Base-by-base conservation (phyloP, 306 rosid species). In the Rosa lucieae region DNA sequence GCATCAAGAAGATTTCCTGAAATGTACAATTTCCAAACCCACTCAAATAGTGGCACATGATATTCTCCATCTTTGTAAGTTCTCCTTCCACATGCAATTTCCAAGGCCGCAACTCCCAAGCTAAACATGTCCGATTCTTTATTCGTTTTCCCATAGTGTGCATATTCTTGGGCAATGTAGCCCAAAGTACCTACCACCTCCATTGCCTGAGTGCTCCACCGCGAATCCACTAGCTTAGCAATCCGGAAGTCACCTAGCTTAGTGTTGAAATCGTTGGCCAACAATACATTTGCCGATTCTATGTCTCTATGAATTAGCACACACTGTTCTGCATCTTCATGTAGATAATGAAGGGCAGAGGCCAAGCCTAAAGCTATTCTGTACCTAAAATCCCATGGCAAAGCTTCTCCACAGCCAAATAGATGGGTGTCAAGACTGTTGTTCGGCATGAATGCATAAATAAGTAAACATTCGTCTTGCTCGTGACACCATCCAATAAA, bases 381-480 rank as follows among this genome's bases (percentile, higher is more conserved):
- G 51, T 47, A 47, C 14, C 51, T 47, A 7, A 47, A 10, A 47
- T 47, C 14, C 51, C 51, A 47, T 3, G 3, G 51, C 14, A 47
- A 10, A 2, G 51, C 13, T 47, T 10, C 14, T 47, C 14, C 13
- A 7, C 13, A 47, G 15, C 51, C 51, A 47, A 47, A 47, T 42
- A 77, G 42, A 35, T 77, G 63, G 3, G 21, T 2, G 29, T 65
- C 49, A 37, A 77, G 73, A 63, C 62, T 48, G 35, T 49, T 59
- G 35, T 63, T 77, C 3, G 39, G 47, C 80, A 77, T 77, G 51
- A 62, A 61, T 29, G 63, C 79, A 32, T 87, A 90, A 32, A 90
- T 85, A 1, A 88, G 65, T 1, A 88, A 43, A 72, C 85, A 79
- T 52, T 90, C 95, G 0, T 42, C 78, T 68, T 82, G 0, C 80